These are phyloP conservation scores for Neonectria hederae DNA, from an alignment of 2,329 filamentous ascomycete genomes.

Conservation along the genomic window DNA sequence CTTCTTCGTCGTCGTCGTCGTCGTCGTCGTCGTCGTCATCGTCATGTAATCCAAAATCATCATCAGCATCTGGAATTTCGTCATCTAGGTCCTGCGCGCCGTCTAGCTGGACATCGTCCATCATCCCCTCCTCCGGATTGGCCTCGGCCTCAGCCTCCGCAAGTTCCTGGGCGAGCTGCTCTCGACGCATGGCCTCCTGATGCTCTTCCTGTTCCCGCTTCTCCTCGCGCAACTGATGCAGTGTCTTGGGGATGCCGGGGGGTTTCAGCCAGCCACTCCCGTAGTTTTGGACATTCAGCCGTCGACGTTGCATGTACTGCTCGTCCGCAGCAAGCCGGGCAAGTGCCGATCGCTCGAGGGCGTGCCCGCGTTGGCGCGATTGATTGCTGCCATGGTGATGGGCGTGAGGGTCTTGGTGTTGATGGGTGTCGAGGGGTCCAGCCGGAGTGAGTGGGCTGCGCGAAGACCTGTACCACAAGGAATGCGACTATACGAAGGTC, in stretches of 20 bases:
- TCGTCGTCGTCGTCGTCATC: constrained; percentile 56
- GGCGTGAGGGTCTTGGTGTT: constrained; percentile 41
- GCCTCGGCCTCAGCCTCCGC: constrained; percentile 68
- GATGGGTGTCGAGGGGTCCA: constrained; percentile 46
- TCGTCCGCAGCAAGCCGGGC: constrained; percentile 80
- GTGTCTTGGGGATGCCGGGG: constrained; percentile 86
- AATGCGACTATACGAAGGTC: constrained; percentile 66
- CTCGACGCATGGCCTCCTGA: constrained; percentile 75
- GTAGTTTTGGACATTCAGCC: constrained; percentile 84
- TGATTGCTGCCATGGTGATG: constrained; percentile 45
- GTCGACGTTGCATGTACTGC: constrained; percentile 77
- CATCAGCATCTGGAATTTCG: constrained; percentile 75
- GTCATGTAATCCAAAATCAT: constrained; percentile 61
- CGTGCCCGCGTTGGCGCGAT: constrained; percentile 53
- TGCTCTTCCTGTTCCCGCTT: constrained; percentile 88
- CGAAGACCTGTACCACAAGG: constrained; percentile 77
- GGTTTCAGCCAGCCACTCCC: constrained; percentile 92
- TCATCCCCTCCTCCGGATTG: constrained; percentile 56
- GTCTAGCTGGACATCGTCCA: constrained; percentile 66
- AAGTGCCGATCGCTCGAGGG: constrained; percentile 69
- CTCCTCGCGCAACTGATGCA: constrained; percentile 91
- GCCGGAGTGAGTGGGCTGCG: constrained; percentile 57
- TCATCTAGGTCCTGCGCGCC: constrained; percentile 72
- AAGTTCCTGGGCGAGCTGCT: constrained; percentile 77
- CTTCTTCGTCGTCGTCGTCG: constrained; percentile 52